These are phyloP conservation scores for Lichtheimia hyalospora DNA, from an alignment of 371 early-diverging fungal genomes.

Conservation along the genomic window DNA sequence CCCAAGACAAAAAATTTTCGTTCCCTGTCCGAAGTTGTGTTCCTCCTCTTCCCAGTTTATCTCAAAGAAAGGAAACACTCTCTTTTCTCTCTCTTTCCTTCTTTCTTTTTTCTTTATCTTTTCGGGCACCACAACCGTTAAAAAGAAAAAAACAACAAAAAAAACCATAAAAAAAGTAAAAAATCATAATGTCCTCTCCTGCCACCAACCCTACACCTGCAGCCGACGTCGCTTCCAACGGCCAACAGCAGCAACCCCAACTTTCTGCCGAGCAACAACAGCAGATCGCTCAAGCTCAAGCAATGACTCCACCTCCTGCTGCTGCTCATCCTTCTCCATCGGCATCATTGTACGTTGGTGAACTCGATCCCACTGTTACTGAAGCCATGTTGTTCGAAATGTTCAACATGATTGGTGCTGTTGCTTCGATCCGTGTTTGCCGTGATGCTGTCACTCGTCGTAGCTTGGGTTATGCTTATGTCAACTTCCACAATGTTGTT, in stretches of 20 bases:
- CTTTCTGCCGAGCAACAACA: constrained; percentile 63
- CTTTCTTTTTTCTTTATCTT: not conserved
- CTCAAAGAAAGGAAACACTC: constrained; percentile 1
- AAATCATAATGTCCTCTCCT: constrained; percentile 48
- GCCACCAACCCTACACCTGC: constrained; percentile 49
- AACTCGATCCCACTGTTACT: constrained; percentile 92
- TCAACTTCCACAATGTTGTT: constrained; percentile 87
- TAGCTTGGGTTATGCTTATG: constrained; percentile 97
- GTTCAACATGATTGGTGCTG: constrained; percentile 95
- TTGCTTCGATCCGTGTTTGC: constrained; percentile 93
- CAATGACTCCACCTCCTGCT: constrained; percentile 34
- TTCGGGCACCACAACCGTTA: not conserved
- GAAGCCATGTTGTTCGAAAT: constrained; percentile 97
- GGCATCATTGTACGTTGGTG: constrained; percentile 84
- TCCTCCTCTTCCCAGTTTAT: constrained; percentile 1
- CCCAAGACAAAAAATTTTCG: no score
- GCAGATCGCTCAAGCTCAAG: constrained; percentile 56
- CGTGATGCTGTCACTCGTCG: constrained; percentile 97
- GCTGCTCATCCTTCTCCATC: constrained; percentile 39
- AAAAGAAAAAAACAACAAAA: constrained; percentile 2
- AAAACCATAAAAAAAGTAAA: not conserved
- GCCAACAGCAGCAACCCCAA: constrained; percentile 28
- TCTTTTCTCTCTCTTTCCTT: not conserved
- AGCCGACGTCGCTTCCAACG: constrained; percentile 40
- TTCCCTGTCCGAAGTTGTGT: not conserved